Evolutionary conservation across 2,329 filamentous ascomycete genomes (phyloP), one percentile per base, ranked within the genome.

Genomic region (Chrysoporthe cubensis): DNA sequence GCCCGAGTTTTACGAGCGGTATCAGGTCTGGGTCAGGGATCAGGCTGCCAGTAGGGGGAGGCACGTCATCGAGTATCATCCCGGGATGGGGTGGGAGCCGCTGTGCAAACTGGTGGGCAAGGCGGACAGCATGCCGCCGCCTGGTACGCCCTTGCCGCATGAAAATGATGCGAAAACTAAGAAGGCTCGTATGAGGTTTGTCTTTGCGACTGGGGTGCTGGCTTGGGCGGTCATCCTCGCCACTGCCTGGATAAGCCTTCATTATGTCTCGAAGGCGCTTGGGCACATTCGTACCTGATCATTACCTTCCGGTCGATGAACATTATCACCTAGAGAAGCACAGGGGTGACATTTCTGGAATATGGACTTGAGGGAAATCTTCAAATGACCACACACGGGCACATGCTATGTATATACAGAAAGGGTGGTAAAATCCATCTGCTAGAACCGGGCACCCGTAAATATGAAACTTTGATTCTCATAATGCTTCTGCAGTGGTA

Each of bases 61-160:
- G 26, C n/a, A 62, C 4, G 14, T 62, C 32, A 18, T 62, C 7
- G 60, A 62, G 60, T 62, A 48, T 21, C 43, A 62, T 21, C 60
- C 60, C 2, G 34, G 26, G 26, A 62, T 62, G 60, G 60, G 60
- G 9, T 62, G 60, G 60, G 42, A 52, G 14, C 60, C 60, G 42
- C 42, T 62, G 21, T 62, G 60, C 60, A n/a, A 62, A 42, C 26
- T 62, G 43, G 43, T 48, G 21, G 60, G 60, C 42, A 62, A 42
- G n/a, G 16, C 14, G 21, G 42, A 62, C 18, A 46, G 18, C 34
- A 21, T 80, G 40, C 81, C 81, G 4, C 72, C 67, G 76, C 44
- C 54, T 2, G 60, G 44, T 11, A 40, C 65, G 66, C 64, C 73
- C 43, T 79, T 79, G 48, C 78, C 77, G 0, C 72, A 73, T 69